These are phyloP conservation scores for Harringtonia aguacate DNA, from an alignment of 2,329 filamentous ascomycete species.

Conservation along the genomic window DNA sequence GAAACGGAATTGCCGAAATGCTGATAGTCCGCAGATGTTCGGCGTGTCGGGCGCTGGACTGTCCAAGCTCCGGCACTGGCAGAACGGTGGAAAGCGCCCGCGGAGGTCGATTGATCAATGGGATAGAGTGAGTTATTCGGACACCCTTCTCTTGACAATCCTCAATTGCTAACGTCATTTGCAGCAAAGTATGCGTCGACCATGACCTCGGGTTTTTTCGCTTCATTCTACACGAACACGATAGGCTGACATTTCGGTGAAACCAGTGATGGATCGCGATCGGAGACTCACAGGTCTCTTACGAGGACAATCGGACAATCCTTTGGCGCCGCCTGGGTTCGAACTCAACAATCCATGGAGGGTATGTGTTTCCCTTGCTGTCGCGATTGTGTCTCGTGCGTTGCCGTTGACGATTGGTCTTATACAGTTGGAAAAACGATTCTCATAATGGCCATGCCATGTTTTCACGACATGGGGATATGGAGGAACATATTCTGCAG, in stretches of 20 bases:
- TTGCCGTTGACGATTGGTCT: conserved; percentile 10
- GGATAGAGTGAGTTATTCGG: conserved; percentile 39
- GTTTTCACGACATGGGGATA: conserved; percentile 7
- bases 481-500: background rate
- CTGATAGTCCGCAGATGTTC: conserved; percentile 42
- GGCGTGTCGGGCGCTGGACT: conserved; percentile 48
- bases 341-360: conserved; percentile 55
- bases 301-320: conserved; percentile 46
- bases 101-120: conserved; percentile 52
- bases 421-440: conserved; percentile 41
- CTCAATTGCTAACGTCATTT: conserved; percentile 17
- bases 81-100: conserved; percentile 50
- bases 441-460: conserved; percentile 30
- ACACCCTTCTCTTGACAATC: too few species aligned
- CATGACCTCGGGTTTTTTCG: too few species aligned
- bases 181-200: conserved; percentile 43
- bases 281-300: conserved; percentile 47
- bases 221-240: background rate
- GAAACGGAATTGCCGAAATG: background rate
- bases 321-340: conserved; percentile 46
- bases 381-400: background rate
- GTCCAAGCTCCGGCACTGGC: conserved; percentile 43
- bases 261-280: conserved; percentile 55
- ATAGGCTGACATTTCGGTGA: conserved; percentile 2
- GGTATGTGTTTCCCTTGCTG: conserved; percentile 28